Evolutionary conservation across 2,329 filamentous ascomycete genomes (phyloP), one percentile per base, ranked within the genome.

Genomic region (Penicillium griseofulvum): DNA sequence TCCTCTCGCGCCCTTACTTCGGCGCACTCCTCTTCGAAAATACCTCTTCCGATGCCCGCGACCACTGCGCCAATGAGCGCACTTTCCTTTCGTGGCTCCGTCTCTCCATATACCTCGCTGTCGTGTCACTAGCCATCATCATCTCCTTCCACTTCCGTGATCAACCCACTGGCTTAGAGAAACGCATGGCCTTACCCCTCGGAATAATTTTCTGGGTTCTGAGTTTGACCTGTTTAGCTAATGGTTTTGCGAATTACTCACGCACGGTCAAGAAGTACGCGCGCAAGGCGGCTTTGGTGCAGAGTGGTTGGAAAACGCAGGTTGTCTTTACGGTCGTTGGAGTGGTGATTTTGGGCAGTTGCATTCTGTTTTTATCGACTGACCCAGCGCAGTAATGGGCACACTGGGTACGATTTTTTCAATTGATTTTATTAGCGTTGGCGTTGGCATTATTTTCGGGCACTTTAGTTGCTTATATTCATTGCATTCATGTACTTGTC

Each of bases 291-390:
- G 94, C 94, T 0, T 82, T 97, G 60, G 94, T 99, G 37, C 94
- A 99, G 77, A 89, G 86, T 29, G 94, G 94, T 1, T 94, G 90
- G 88, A 93, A 91, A 74, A 97, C 94, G 36, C 92, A 97, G 71
- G 73, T 87, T 39, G 89, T 96, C n/a, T 76, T 77, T 60, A 70
- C 70, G 5, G 61, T 78, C 22, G 71, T 78, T 9, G 74, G 75
- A n/a, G 65, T 66, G 5, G 73, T 72, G 10, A 79, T 79, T 54
- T 59, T 79, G 48, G 76, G 71, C 9, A 74, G 76, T 54, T 79
- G 76, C 61, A 71, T 76, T 24, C 58, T 78, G 54, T 75, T 79
- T 52, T 57, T 78, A 57, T 73, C 69, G 34, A 77, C 75, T 5
- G 70, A 75, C 61, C 66, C 75, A 62, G 64, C 64, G 16, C 58